Evolutionary conservation across 169 alveolate genomes (phyloP).

Genomic region (Plasmodium cynomolgi): DNA sequence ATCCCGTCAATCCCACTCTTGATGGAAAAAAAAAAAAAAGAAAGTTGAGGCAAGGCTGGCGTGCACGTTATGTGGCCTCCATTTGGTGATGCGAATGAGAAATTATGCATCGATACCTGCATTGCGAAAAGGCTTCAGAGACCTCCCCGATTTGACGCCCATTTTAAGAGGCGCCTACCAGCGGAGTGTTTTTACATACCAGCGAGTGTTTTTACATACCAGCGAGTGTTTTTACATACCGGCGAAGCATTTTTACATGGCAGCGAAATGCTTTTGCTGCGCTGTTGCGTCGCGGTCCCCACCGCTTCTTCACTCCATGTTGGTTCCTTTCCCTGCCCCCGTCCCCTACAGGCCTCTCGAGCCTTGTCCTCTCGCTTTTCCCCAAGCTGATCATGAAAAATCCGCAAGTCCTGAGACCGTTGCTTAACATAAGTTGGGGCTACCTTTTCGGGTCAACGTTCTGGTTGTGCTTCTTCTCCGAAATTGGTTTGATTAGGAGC

Average conservation of each 20-base stretch:
- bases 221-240: not conserved
- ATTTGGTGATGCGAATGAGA: not conserved
- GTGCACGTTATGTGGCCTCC: not conserved
- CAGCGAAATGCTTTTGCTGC: not conserved
- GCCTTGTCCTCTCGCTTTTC: conserved; percentile 73
- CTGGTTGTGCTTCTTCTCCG: conserved; percentile 77
- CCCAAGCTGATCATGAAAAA: conserved; percentile 58
- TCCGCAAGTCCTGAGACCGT: conserved; percentile 77
- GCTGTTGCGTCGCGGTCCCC: not conserved
- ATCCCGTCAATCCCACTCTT: not conserved
- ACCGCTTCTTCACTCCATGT: not conserved
- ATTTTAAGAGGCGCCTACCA: not conserved
- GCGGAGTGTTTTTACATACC: not conserved
- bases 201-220: not conserved
- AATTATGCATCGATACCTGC: not conserved
- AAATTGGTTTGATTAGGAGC: conserved; percentile 49
- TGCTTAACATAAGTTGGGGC: conserved; percentile 85
- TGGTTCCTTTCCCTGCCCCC: not conserved
- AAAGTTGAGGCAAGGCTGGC: not conserved
- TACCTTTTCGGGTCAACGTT: conserved; percentile 83
- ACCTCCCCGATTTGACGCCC: no score
- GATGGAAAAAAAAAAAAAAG: not conserved
- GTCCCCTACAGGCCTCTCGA: conserved; percentile 21
- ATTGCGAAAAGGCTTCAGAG: not conserved
- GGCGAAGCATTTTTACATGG: no score